phyloP scores from a whole-genome alignment of 2,329 filamentous ascomycete genomes.

The Colletotrichum acutatum region DNA sequence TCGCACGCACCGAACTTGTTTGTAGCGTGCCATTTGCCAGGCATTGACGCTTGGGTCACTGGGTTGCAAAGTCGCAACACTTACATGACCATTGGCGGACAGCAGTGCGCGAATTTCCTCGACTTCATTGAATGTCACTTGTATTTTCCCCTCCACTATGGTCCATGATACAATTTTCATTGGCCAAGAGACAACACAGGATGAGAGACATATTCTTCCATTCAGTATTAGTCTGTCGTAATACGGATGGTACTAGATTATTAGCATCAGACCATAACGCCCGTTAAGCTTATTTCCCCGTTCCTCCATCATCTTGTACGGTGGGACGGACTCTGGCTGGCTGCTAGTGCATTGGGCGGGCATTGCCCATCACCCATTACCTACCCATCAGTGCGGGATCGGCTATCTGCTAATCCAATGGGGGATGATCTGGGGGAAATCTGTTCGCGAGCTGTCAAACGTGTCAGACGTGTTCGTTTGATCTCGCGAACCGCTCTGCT shows the following conservation, averaged over 20 bases:
- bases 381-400: neutral
- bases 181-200: conserved; percentile 13
- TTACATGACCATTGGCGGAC: neutral
- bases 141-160: neutral
- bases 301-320: conserved; percentile 8
- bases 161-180: neutral
- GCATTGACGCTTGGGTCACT: neutral
- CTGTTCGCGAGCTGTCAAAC: conserved; percentile 4
- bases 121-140: neutral
- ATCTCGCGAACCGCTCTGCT: conserved; percentile 18
- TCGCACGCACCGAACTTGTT: neutral
- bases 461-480: conserved; percentile 29
- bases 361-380: too few species aligned
- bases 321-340: conserved; percentile 7
- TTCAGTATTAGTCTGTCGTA: neutral
- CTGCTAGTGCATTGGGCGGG: neutral
- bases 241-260: neutral
- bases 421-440: neutral
- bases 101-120: conserved; percentile 15
- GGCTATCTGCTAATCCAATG: neutral
- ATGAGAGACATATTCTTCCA: neutral
- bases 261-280: conserved; percentile 17
- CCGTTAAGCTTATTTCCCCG: conserved; percentile 33
- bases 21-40: too few species aligned
- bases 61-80: too few species aligned